Evolutionary conservation across 2,329 filamentous ascomycete species (phyloP), one percentile per base, ranked within the genome.

Genomic region (Incumbomyces delicatus): DNA sequence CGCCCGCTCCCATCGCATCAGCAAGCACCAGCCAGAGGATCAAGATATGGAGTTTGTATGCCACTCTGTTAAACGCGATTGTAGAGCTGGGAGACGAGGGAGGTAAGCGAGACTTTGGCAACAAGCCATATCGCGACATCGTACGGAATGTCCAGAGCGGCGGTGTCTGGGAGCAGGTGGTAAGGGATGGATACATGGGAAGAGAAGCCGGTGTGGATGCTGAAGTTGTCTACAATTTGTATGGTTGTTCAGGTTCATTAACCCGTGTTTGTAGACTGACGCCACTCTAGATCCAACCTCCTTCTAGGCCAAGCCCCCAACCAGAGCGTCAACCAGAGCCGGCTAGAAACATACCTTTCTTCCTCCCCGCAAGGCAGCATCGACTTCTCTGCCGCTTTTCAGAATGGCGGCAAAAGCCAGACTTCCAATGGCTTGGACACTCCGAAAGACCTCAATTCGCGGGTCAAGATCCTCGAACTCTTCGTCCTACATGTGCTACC

Each of bases 31-130:
- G 82, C 29, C 92, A 87, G 48, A 76, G 89, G 54, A 84, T 95
- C 64, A 98, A 96, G 67, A 84, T 96, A 53, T 98, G 92, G 92
- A 95, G 88, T 65, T 75, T 98, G 59, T 98, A 96, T 63, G 76
- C 96, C 54, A 95, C 89, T 14, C 83, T 95, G 42, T 73, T 96
- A 52, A 95, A 95, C 68, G 85, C 87, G 33, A 84, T 95, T 53
- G 73, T 94, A 31, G 90, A 96, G 60, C 73, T 96, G 61, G 87
- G 88, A 47, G 75, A 85, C 1, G 87, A 95, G 56, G 89, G 95
- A 64, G 92, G 90, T 41, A 95, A 92, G 69, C 78, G 83, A 43
- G 77, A 83, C 11, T 94, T 96, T 68, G 92, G 92, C 2, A 81
- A 80, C 44, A 80, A 85, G 60, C 82, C 87, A 62, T 98, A 89